Conservation (phyloP, 805 yeast species). For the Candida odintsovae region DNA sequence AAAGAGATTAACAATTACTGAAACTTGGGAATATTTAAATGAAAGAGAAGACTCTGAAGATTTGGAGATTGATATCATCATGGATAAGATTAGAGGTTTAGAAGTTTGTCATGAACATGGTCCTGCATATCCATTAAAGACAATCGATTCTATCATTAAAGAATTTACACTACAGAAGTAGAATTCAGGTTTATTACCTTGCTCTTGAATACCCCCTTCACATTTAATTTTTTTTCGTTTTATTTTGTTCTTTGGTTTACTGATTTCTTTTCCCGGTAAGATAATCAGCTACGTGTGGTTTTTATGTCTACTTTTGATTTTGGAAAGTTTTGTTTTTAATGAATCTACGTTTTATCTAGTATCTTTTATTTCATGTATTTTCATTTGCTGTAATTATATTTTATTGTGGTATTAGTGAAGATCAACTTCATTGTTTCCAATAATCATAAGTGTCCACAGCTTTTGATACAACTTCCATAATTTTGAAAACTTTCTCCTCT, state of each 20-base stretch:
- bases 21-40: constrained; percentile 77
- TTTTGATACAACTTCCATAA: constrained; percentile 35
- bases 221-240: too few relatives aligned
- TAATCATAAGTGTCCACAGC: constrained; percentile 22
- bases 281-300: too few relatives aligned
- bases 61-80: constrained; percentile 52
- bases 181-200: too few relatives aligned
- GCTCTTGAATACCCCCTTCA: too few relatives aligned
- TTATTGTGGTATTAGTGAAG: too few relatives aligned
- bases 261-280: not conserved
- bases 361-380: not conserved
- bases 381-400: not conserved
- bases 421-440: constrained; percentile 8
- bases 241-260: not conserved
- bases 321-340: not conserved
- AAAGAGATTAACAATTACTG: constrained; percentile 62
- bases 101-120: constrained; percentile 81
- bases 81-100: constrained; percentile 54
- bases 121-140: constrained; percentile 49
- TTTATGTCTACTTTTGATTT: too few relatives aligned
- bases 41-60: constrained; percentile 39
- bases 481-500: constrained; percentile 54
- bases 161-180: not conserved
- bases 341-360: not conserved
- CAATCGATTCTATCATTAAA: constrained; percentile 32